Evolutionary conservation across 2,329 filamentous ascomycete genomes (phyloP).

Genomic region (Penicillium sp.): DNA sequence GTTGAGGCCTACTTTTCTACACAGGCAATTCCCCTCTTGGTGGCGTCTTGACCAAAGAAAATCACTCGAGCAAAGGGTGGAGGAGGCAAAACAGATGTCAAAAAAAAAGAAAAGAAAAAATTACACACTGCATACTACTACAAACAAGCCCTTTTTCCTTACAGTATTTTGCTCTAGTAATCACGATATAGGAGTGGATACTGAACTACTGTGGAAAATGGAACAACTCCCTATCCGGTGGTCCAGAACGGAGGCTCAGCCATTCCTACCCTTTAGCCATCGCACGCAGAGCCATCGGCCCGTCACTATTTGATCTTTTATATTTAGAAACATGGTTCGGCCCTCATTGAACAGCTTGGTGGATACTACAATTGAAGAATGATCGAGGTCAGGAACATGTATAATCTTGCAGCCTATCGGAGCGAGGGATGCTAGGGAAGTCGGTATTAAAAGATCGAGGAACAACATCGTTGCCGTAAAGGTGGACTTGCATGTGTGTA

Average conservation of each 20-base stretch:
- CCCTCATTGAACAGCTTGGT: background rate
- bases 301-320: slow-evolving; percentile 9
- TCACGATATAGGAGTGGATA: background rate
- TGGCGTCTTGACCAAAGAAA: slow-evolving; percentile 2
- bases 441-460: background rate
- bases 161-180: background rate
- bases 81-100: background rate
- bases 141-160: background rate
- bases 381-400: background rate
- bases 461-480: background rate
- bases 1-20: background rate
- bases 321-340: slow-evolving; percentile 13
- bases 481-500: background rate
- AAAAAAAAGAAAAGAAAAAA: background rate
- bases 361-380: background rate
- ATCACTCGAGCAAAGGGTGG: background rate
- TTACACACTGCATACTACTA: background rate
- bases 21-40: background rate
- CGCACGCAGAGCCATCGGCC: slow-evolving; percentile 1
- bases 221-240: background rate
- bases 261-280: slow-evolving; percentile 1
- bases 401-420: background rate
- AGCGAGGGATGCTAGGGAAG: background rate
- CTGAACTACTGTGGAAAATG: background rate
- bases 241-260: slow-evolving; percentile 7